A percentile compares a stretch with the other conserved stretches of the same genome.
Evolutionary conservation across 2,329 filamentous ascomycete genomes (phyloP).

Genomic region (Cordyceps tenuipes): DNA sequence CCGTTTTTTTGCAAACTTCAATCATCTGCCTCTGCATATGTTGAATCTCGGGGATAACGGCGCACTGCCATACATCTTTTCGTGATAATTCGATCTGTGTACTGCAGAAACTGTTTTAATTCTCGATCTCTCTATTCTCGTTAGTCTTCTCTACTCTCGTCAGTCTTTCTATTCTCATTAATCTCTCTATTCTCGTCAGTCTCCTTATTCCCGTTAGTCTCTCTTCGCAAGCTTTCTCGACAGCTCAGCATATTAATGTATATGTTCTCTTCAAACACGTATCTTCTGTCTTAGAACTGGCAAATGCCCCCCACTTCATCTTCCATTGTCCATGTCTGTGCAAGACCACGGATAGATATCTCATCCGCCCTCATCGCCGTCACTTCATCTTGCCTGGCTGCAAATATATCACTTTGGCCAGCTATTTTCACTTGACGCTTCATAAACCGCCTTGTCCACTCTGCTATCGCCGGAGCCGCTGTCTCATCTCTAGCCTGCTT

Average conservation of each 20-base stretch:
- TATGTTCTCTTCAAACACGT: neutral
- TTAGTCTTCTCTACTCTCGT: too few relatives aligned
- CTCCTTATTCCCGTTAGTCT: neutral
- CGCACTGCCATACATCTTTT: too few relatives aligned
- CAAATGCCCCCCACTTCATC: conserved; percentile 63
- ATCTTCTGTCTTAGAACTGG: conserved; percentile 31
- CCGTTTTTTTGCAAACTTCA: too few relatives aligned
- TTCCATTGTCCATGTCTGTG: conserved; percentile 82
- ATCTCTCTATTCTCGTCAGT: too few relatives aligned
- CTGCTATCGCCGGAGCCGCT: conserved; percentile 74
- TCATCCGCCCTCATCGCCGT: conserved; percentile 33
- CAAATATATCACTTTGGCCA: conserved; percentile 48
- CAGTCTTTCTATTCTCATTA: too few relatives aligned
- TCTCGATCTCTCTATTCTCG: too few relatives aligned
- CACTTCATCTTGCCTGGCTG: conserved; percentile 41
- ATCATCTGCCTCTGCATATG: too few relatives aligned
- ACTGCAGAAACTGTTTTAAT: too few relatives aligned
- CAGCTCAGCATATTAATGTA: neutral
- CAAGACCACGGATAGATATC: conserved; percentile 56
- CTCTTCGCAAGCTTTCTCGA: neutral
- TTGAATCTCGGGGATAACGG: too few relatives aligned
- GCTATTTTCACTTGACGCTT: conserved; percentile 40
- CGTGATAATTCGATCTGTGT: too few relatives aligned
- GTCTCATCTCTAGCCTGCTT: conserved; percentile 97
- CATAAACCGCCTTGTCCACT: conserved; percentile 53